Percentiles rank a stretch among this genome's conserved stretches.
Evolutionary conservation across 306 rosid species (phyloP).

Genomic region (Purshia tridentata): DNA sequence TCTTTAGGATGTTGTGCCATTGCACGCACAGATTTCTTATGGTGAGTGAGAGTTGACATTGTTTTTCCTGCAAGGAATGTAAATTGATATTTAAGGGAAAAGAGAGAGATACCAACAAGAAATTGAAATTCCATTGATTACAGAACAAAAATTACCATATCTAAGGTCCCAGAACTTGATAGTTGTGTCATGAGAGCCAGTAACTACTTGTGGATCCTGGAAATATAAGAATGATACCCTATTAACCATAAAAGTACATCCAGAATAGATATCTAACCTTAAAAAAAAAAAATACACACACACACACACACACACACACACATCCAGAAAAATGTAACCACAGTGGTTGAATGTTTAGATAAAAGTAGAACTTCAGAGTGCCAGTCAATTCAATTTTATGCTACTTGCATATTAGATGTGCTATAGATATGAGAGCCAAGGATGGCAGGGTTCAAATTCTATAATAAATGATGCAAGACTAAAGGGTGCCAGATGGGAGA

Average conservation of each 20-base stretch:
- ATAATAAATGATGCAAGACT: not conserved
- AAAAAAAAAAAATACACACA: constrained; percentile 5
- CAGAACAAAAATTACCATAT: constrained; percentile 61
- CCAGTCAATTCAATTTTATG: not conserved
- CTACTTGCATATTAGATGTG: not conserved
- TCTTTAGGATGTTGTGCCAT: constrained; percentile 96
- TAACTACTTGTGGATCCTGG: constrained; percentile 97
- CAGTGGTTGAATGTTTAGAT: not conserved
- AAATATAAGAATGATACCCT: constrained; percentile 12
- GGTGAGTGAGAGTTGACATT: constrained; percentile 90
- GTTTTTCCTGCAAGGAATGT: constrained; percentile 65
- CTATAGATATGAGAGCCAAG: not conserved
- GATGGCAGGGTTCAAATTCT: not conserved
- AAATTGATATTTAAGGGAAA: not conserved
- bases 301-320: not conserved
- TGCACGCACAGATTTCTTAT: constrained; percentile 95
- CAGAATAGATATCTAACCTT: not conserved
- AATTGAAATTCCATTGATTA: not conserved
- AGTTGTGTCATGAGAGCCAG: constrained; percentile 95
- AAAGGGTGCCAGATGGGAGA: not conserved
- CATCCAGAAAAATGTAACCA: too few relatives aligned
- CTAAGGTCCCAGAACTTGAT: constrained; percentile 99
- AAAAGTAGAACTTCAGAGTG: not conserved
- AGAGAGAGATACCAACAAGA: not conserved
- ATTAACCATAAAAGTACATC: not conserved